Conservation (phyloP, 208 protist genomes). For the Wallacemonas sp. region DNA sequence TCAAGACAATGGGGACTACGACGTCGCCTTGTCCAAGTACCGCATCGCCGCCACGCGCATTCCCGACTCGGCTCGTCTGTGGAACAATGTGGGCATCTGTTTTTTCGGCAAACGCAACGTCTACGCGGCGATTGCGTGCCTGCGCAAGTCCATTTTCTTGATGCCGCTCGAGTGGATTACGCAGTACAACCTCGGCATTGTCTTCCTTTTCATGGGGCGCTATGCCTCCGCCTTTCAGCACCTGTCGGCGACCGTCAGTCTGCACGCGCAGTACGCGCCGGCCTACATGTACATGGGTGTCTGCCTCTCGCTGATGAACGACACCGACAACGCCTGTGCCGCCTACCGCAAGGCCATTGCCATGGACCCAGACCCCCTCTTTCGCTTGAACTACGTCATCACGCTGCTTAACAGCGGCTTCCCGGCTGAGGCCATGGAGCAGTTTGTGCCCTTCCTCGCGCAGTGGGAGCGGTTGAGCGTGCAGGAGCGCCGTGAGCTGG, state of each 20-base stretch:
- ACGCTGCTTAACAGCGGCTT: conserved; percentile 75
- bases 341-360: conserved; percentile 92
- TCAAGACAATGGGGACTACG: conserved; percentile 95
- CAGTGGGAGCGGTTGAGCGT: conserved; percentile 38
- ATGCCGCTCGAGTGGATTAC: conserved; percentile 97
- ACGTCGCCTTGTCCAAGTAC: conserved; percentile 96
- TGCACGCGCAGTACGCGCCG: conserved; percentile 86
- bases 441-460: conserved; percentile 52
- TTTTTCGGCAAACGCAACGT: conserved; percentile 95
- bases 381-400: conserved; percentile 93
- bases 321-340: conserved; percentile 93
- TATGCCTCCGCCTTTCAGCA: conserved; percentile 96
- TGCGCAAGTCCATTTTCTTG: conserved; percentile 94
- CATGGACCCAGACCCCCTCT: conserved; percentile 85
- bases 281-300: conserved; percentile 95
- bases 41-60: conserved; percentile 84
- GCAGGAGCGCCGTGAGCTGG: conserved; percentile 37
- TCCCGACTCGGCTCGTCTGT: conserved; percentile 94
- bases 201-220: conserved; percentile 89
- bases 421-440: conserved; percentile 35
- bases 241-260: conserved; percentile 89
- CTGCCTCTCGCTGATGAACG: conserved; percentile 92
- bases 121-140: conserved; percentile 94
- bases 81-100: conserved; percentile 98
- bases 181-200: conserved; percentile 95